Evolutionary conservation across 495 filamentous ascomycete genomes (phyloP).

Genomic region (Aspergillus egyptiacus): DNA sequence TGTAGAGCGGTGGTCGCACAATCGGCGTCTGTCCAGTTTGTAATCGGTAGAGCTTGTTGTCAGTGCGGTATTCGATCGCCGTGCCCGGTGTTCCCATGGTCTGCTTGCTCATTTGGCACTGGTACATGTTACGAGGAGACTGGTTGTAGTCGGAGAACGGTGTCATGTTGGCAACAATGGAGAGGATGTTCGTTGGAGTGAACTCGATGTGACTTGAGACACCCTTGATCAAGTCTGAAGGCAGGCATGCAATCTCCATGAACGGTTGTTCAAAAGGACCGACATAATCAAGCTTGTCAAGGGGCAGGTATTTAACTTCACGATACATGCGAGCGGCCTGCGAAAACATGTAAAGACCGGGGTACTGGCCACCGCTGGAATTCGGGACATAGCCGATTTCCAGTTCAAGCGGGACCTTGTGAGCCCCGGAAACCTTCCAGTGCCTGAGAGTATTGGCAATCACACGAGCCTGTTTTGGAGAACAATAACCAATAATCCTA

Average conservation of each 20-base stretch:
- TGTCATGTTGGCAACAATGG: conserved; percentile 97
- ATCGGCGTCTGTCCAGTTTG: conserved; percentile 96
- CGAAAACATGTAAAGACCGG: conserved; percentile 90
- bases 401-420: conserved; percentile 74
- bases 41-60: conserved; percentile 93
- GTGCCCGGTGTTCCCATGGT: conserved; percentile 96
- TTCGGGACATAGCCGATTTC: conserved; percentile 90
- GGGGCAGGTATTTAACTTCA: conserved; percentile 83
- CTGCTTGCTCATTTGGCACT: conserved; percentile 99
- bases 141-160: conserved; percentile 99
- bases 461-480: conserved; percentile 68
- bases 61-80: conserved; percentile 76
- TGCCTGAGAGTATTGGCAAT: conserved; percentile 80
- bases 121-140: conserved; percentile 98
- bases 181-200: conserved; percentile 93
- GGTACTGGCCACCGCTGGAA: conserved; percentile 84
- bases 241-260: conserved; percentile 91
- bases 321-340: conserved; percentile 78
- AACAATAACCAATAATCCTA: conserved; percentile 81
- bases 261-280: conserved; percentile 95
- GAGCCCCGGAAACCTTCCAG: conserved; percentile 92
- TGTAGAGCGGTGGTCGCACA: conserved; percentile 85
- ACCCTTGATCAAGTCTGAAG: conserved; percentile 75
- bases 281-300: conserved; percentile 78
- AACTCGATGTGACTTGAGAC: conserved; percentile 91